phyloP scores from a whole-genome alignment of 2,329 filamentous ascomycete genomes.

The Paradendryphiella salina region DNA sequence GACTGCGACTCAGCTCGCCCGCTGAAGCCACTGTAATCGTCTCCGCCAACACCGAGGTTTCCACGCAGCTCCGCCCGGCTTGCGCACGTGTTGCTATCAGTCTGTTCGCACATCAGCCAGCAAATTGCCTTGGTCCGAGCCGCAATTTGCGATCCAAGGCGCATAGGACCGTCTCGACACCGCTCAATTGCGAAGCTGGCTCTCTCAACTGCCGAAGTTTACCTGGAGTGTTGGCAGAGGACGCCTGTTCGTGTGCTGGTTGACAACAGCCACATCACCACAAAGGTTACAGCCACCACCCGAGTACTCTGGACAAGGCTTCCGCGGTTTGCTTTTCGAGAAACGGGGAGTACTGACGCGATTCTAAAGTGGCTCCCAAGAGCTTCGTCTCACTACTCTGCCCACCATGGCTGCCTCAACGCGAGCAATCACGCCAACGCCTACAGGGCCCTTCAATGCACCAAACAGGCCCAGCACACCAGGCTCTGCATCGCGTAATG shows the following conservation, averaged over 20 bases:
- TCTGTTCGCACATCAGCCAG: constrained; percentile 16
- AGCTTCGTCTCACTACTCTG: background rate
- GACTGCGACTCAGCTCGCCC: background rate
- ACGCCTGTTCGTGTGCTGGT: constrained; percentile 15
- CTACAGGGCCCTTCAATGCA: constrained; percentile 46
- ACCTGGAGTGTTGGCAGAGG: constrained; percentile 16
- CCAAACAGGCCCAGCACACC: constrained; percentile 49
- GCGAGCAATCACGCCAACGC: constrained; percentile 50
- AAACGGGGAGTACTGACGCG: constrained; percentile 15
- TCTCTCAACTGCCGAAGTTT: constrained; percentile 12
- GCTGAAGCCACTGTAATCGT: constrained; percentile 13
- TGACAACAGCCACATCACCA: constrained; percentile 15
- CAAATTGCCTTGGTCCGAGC: constrained; percentile 18
- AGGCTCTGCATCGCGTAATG: constrained; percentile 36
- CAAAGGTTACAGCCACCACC: constrained; percentile 25
- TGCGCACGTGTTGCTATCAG: constrained; percentile 3
- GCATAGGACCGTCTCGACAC: constrained; percentile 10
- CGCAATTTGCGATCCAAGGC: constrained; percentile 17
- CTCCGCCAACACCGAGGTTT: constrained; percentile 6
- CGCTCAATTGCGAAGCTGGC: constrained; percentile 24
- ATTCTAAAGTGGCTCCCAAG: constrained; percentile 8
- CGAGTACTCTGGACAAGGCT: background rate
- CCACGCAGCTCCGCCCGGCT: background rate
- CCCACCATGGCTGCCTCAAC: constrained; percentile 50
- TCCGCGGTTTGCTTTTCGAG: background rate